phyloP scores from a whole-genome alignment of 164 flowering plant genomes.

The Aristolochia californica region DNA sequence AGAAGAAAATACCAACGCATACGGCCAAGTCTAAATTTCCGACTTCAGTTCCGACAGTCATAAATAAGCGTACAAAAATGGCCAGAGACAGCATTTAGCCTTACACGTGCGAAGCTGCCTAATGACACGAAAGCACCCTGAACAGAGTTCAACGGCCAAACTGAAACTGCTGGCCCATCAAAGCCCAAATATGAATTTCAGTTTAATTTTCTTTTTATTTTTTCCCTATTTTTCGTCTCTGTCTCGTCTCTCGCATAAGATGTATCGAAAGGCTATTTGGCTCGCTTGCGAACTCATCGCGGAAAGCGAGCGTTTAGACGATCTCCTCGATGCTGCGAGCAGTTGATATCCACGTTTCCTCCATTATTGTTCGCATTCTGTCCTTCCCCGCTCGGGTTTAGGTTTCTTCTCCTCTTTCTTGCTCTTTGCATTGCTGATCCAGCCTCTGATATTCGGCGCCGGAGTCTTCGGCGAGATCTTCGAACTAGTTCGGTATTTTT shows the following conservation, averaged over 20 bases:
- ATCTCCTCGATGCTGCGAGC: constrained; percentile 2
- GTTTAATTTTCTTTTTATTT: neutral
- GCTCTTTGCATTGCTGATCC: neutral
- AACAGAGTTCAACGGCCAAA: neutral
- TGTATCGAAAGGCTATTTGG: neutral
- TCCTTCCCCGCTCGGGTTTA: neutral
- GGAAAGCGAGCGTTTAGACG: neutral
- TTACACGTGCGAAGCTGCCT: too few species aligned
- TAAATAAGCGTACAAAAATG: too few species aligned
- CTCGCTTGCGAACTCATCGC: neutral
- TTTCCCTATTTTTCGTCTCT: neutral
- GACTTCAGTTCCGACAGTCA: neutral
- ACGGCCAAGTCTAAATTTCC: too few species aligned
- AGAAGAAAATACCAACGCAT: too few species aligned
- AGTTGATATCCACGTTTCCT: too few species aligned
- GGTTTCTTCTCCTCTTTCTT: neutral
- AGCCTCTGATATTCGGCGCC: neutral
- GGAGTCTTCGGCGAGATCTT: neutral
- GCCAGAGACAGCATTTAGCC: too few species aligned
- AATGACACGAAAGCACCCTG: too few species aligned
- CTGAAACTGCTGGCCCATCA: neutral
- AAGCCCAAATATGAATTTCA: neutral
- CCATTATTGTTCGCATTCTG: too few species aligned
- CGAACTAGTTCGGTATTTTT: too few species aligned
- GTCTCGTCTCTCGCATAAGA: neutral